Evolutionary conservation across 163 green algal genomes (phyloP).

Genomic region (Prototheca cutis): DNA sequence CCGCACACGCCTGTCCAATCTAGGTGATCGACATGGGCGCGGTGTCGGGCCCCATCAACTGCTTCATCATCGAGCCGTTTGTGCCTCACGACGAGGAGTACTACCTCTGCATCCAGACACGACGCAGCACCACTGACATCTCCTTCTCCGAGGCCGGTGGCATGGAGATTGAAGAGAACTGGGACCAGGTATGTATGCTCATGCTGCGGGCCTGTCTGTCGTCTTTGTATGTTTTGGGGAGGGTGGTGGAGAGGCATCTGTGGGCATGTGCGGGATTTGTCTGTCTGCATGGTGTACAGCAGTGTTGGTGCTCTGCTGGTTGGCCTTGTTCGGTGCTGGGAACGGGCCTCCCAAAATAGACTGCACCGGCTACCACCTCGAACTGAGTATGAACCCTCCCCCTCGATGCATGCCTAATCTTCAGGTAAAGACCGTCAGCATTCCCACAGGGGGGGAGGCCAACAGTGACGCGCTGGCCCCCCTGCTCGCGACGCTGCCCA

Average conservation of each 20-base stretch:
- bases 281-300: too few relatives aligned
- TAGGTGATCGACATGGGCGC: conserved; percentile 63
- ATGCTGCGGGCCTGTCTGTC: too few relatives aligned
- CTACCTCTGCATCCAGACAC: conserved; percentile 59
- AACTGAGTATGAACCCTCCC: too few relatives aligned
- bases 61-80: conserved; percentile 91
- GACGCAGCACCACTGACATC: conserved; percentile 46
- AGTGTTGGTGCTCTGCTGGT: too few relatives aligned
- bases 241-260: too few relatives aligned
- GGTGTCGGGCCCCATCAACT: conserved; percentile 63
- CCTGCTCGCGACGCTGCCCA: conserved; percentile 57
- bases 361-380: too few relatives aligned
- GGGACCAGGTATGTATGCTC: conserved; percentile 76
- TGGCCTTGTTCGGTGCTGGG: too few relatives aligned
- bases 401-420: too few relatives aligned
- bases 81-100: conserved; percentile 79
- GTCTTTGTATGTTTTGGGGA: too few relatives aligned
- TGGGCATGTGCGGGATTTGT: too few relatives aligned
- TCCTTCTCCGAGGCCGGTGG: conserved; percentile 67
- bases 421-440: conserved; percentile 43
- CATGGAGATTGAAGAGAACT: conserved; percentile 92
- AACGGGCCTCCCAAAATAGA: too few relatives aligned
- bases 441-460: conserved; percentile 41
- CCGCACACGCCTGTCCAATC: background rate
- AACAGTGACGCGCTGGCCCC: conserved; percentile 48